Base-by-base conservation (phyloP, 345 rosid species). In the Excoecaria agallocha region DNA sequence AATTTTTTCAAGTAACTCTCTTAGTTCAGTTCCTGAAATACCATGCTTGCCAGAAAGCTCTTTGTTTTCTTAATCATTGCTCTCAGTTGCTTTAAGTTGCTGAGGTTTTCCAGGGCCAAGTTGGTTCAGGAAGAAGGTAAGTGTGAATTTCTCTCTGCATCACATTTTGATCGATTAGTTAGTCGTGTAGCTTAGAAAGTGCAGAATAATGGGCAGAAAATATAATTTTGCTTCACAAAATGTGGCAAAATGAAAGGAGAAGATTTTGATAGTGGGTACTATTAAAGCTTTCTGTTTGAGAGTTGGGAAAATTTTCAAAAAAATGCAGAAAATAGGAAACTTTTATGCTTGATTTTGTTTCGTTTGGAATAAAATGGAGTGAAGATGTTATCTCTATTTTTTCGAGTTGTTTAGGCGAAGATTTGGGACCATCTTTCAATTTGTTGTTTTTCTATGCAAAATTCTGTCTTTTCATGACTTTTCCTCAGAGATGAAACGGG, bases 101-200 rank as follows among this genome's bases (percentile, higher is more conserved):
- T 77, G 70, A 71, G 70, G 39, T 45, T 84, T 61, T 77, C 76
- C 48, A 86, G 82, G 66, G 77, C 85, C 5, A 85, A 81, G 80
- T 74, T 91, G 79, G 88, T 88, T 8, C 82, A 84, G 54, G 79
- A 77, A 39, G 93, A 87, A 86, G 93, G 96, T 86, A 30, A 39
- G 85, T n/a, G 17, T 43, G 11, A 10, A 55, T 73, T 35, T 13
- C 2, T 30, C 22, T 12, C 45, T 41, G 52, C 22, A 20, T n/a
- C 20, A 52, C 16, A 52, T 73, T 19, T 38, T 17, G 73, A 69
- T 65, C 50, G 16, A 2, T 30, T 30, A 30, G 30, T 30, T 19
- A 12, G 71, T 17, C 3, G 25, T 72, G 7, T 30, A 30, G 30
- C 30, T 30, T 30, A 30, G 1, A 30, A 30, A 69, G 22, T 76